These are phyloP conservation scores for Apiospora aurea DNA, from an alignment of 2,329 filamentous ascomycete species.

Conservation along the genomic window DNA sequence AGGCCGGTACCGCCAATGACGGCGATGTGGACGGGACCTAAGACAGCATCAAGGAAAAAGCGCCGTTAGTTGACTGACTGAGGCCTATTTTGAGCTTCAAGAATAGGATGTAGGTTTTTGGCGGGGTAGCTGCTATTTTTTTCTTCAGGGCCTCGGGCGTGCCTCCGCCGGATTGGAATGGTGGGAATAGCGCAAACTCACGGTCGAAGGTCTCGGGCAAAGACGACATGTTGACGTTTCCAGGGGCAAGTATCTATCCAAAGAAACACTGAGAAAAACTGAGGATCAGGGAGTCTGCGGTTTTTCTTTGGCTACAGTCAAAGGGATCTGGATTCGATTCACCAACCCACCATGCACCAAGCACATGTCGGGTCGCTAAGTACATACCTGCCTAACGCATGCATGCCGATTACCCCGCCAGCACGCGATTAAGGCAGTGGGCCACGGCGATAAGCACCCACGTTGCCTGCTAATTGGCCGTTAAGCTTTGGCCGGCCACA, in stretches of 20 bases:
- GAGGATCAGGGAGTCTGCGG: neutral
- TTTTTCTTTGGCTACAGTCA: neutral
- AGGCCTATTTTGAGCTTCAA: conserved; percentile 27
- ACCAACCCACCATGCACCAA: conserved; percentile 1
- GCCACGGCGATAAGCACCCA: neutral
- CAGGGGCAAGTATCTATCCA: neutral
- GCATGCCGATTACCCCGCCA: conserved; percentile 2
- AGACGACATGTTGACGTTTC: conserved; percentile 53
- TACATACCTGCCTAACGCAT: neutral
- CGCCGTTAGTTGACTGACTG: conserved; percentile 2
- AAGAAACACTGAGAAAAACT: neutral
- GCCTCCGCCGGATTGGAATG: neutral
- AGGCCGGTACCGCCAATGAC: conserved; percentile 95
- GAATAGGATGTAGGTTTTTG: conserved; percentile 8
- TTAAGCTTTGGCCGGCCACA: neutral
- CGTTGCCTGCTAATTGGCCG: conserved; percentile 10
- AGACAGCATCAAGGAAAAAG: neutral
- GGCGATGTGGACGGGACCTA: conserved; percentile 80
- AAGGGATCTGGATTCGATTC: neutral
- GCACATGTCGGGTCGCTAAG: neutral
- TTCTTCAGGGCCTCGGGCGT: conserved; percentile 25
- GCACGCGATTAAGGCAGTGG: conserved; percentile 11
- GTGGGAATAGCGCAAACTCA: conserved; percentile 43
- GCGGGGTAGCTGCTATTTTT: conserved; percentile 24
- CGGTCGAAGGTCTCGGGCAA: conserved; percentile 67